Base-by-base conservation (phyloP, 2,329 filamentous ascomycete genomes). In the Cladosporium sp. region DNA sequence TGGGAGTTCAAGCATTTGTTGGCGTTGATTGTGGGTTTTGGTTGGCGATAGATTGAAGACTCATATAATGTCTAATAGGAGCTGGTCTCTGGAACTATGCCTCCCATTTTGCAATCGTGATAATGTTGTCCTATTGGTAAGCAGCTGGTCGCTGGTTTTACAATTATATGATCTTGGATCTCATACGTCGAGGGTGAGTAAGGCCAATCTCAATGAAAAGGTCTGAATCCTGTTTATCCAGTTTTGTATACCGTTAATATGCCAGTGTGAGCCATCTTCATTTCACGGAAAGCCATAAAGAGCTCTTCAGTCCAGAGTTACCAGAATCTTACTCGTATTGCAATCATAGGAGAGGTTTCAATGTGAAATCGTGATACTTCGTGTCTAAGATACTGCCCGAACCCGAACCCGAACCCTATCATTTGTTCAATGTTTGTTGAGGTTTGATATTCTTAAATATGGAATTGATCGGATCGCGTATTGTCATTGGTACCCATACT, bases 61-160 rank as follows among this genome's bases (percentile, higher is more conserved):
- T n/a, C 26, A 33, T n/a, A 35, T 68, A 68, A 67, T 65, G 58
- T 58, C 18, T 66, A 67, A 68, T 67, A 66, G 67, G 67, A 68
- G 67, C 63, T 67, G 65, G 67, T 64, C 66, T 67, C 57, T 62
- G 57, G 10, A 60, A 55, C 64, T 0, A 7, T 10, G 37, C 18
- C 7, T n/a, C 6, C 18, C 18, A 44, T n/a, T 7, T n/a, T 10
- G 3, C 18, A n/a, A 8, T 44, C 16, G 37, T 44, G 18, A n/a
- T 44, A 1, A 5, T 3, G 12, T 16, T 37, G 16, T 16, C 2
- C 35, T 37, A 5, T 37, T 5, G 35, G 35, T 14, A 37, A 37
- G 37, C 2, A 40, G 37, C 37, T 18, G 16, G 1, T 40, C 16
- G 16, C 16, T n/a, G 2, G 35, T 16, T 37, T 16, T 37, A 26